Evolutionary conservation across 345 rosid species (phyloP).

Genomic region (Mercurialis annua): DNA sequence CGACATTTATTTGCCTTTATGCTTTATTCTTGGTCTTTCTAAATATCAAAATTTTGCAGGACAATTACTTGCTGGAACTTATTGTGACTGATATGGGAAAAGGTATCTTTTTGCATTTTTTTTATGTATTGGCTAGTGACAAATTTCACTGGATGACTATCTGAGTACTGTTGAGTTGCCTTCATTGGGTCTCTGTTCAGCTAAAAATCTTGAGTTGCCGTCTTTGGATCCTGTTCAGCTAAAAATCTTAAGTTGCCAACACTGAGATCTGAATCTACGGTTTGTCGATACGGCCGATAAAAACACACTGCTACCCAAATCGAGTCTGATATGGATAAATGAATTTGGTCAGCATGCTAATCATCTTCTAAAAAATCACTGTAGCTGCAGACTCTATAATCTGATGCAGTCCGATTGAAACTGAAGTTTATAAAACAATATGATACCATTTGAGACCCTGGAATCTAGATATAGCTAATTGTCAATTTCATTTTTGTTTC

Average conservation of each 20-base stretch:
- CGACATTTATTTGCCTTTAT: not conserved
- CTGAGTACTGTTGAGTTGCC: slow-evolving; percentile 3
- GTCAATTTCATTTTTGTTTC: slow-evolving; percentile 19
- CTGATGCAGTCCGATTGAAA: too few relatives aligned
- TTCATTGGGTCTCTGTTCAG: too few relatives aligned
- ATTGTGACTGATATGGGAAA: slow-evolving; percentile 65
- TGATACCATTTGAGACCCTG: too few relatives aligned
- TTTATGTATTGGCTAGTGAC: not conserved
- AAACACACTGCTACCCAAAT: too few relatives aligned
- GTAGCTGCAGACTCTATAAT: too few relatives aligned
- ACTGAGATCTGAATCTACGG: not conserved
- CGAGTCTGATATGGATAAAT: too few relatives aligned
- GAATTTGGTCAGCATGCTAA: not conserved
- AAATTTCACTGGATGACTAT: not conserved
- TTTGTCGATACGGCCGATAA: too few relatives aligned
- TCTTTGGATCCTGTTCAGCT: not conserved
- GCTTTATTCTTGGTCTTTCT: slow-evolving; percentile 10
- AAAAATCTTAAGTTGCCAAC: slow-evolving; percentile 5
- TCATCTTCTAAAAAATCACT: not conserved
- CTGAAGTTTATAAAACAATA: too few relatives aligned
- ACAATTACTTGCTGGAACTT: slow-evolving; percentile 56
- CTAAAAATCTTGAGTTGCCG: slow-evolving; percentile 7
- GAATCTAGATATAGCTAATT: too few relatives aligned
- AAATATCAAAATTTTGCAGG: slow-evolving; percentile 45
- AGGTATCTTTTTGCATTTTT: slow-evolving; percentile 38